phyloP scores from a whole-genome alignment of 768 basidiomycete species.

The Grammothele lineata region DNA sequence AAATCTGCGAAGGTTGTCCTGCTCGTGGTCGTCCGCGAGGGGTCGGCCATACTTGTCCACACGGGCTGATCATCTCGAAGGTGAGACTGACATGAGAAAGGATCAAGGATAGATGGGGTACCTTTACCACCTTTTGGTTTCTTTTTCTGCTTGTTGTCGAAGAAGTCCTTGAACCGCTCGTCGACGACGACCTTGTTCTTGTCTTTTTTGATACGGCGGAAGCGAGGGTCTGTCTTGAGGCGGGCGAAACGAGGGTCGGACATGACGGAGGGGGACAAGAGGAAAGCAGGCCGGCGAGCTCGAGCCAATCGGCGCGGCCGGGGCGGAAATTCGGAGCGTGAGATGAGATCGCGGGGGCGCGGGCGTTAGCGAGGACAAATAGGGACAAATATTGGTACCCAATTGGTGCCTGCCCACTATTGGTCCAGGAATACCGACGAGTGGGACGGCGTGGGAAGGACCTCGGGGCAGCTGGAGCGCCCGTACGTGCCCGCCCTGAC shows the following conservation, averaged over 20 bases:
- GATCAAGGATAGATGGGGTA: not conserved
- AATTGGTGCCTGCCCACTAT: too few species aligned
- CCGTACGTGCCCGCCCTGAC: too few species aligned
- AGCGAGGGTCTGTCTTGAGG: constrained; percentile 88
- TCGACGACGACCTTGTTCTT: constrained; percentile 84
- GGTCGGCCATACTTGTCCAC: constrained; percentile 91
- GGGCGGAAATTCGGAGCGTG: not conserved
- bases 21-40: constrained; percentile 62
- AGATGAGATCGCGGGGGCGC: too few species aligned
- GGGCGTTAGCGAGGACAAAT: too few species aligned
- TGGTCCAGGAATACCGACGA: too few species aligned
- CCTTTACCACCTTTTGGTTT: constrained; percentile 29
- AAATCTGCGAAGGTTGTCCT: constrained; percentile 73
- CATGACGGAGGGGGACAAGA: constrained; percentile 34
- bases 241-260: constrained; percentile 86
- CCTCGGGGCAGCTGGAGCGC: too few species aligned
- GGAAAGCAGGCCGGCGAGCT: not conserved
- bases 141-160: constrained; percentile 45
- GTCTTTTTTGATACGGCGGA: constrained; percentile 78
- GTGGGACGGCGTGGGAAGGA: too few species aligned
- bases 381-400: too few species aligned
- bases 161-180: constrained; percentile 83
- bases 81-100: not conserved
- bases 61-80: constrained; percentile 36
- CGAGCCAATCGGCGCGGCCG: constrained; percentile 13